These are phyloP conservation scores for Camellia oleifera DNA, from an alignment of 179 eudicot genomes.

Conservation along the genomic window DNA sequence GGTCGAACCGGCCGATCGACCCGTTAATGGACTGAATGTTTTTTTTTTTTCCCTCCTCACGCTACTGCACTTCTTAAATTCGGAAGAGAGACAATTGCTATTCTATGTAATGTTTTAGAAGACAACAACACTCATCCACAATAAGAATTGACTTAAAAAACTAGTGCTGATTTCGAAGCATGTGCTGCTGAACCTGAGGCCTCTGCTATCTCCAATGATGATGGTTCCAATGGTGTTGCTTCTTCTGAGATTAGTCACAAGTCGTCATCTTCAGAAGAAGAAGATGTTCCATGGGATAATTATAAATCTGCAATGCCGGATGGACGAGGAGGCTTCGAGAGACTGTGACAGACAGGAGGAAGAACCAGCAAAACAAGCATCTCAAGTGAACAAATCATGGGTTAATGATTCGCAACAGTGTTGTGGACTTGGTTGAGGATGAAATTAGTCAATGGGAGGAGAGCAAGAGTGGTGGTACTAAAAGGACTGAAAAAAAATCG, in stretches of 20 bases:
- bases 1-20: no score
- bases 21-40: no score
- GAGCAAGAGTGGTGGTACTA: constrained; percentile 30
- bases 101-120: not conserved
- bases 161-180: not conserved
- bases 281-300: constrained; percentile 24
- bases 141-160: constrained; percentile 7
- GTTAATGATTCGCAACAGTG: constrained; percentile 9
- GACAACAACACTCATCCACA: not conserved
- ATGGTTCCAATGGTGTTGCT: constrained; percentile 9
- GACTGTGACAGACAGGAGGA: not conserved
- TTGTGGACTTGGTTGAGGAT: constrained; percentile 41
- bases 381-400: constrained; percentile 10
- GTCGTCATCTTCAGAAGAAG: constrained; percentile 17
- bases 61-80: constrained; percentile 31
- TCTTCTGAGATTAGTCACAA: constrained; percentile 17
- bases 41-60: constrained; percentile 26
- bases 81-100: not conserved
- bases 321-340: constrained; percentile 12
- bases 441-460: constrained; percentile 30
- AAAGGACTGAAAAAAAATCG: constrained; percentile 36
- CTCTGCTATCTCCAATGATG: not conserved
- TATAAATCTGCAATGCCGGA: constrained; percentile 21
- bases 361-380: constrained; percentile 1
- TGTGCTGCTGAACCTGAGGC: not conserved